phyloP scores from a whole-genome alignment of 1,284 basidiomycete genomes.

The Ustilago xerochloae region DNA sequence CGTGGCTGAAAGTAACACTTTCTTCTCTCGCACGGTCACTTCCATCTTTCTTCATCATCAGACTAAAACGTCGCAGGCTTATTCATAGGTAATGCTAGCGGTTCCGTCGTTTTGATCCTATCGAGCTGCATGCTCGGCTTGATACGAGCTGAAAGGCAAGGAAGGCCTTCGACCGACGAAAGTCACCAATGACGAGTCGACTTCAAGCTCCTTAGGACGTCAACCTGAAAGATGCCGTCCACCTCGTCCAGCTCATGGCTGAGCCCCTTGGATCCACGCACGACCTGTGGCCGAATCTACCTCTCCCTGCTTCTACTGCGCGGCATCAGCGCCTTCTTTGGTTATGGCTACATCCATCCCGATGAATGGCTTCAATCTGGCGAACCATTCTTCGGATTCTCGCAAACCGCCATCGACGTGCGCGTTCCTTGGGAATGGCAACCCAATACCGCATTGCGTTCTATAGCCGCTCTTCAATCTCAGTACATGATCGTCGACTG shows the following conservation, averaged over 20 bases:
- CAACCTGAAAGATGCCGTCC: background rate
- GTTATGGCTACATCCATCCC: constrained; percentile 65
- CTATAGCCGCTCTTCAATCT: constrained; percentile 7
- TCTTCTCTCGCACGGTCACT: constrained; percentile 17
- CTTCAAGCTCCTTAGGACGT: no score
- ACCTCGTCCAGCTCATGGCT: background rate
- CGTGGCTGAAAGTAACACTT: constrained; percentile 11
- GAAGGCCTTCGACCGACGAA: no score
- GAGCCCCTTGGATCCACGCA: constrained; percentile 19
- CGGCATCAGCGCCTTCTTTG: constrained; percentile 52
- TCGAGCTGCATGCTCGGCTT: no score
- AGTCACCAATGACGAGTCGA: no score
- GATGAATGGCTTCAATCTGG: constrained; percentile 69
- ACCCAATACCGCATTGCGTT: constrained; percentile 26
- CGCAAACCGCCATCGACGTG: background rate
- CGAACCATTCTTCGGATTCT: constrained; percentile 54
- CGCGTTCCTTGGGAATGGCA: constrained; percentile 38
- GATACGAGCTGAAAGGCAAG: no score
- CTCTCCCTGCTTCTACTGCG: constrained; percentile 54
- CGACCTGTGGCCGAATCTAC: constrained; percentile 30
- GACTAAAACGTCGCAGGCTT: no score
- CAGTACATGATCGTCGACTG: constrained; percentile 3
- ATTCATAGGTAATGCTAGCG: no score
- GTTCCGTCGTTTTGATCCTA: no score
- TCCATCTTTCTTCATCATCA: background rate